These are phyloP conservation scores for Durusdinium trenchii DNA, from an alignment of 73 alveolate species.

Conservation along the genomic window DNA sequence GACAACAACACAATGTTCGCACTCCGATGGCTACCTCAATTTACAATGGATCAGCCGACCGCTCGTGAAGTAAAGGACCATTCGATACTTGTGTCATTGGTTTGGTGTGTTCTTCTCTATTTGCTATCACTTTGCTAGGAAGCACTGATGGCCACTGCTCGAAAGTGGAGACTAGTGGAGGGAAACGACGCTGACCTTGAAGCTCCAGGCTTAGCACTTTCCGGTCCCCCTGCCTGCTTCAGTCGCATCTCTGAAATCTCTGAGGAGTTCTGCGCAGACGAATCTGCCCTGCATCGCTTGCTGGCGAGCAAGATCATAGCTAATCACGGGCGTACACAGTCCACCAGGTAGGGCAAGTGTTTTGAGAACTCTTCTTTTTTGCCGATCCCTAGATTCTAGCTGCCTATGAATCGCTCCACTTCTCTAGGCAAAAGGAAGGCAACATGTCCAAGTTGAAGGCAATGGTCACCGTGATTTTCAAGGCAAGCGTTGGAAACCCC, in stretches of 20 bases:
- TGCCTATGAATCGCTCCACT: neutral
- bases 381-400: neutral
- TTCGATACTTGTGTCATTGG: neutral
- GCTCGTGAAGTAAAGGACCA: slow-evolving; percentile 5
- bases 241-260: neutral
- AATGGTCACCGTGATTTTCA: slow-evolving; percentile 19
- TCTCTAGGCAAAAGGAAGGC: neutral
- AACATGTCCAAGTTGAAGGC: slow-evolving; percentile 8
- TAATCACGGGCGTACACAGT: neutral
- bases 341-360: neutral
- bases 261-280: neutral
- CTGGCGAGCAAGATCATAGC: neutral
- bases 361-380: neutral
- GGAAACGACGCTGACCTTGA: neutral
- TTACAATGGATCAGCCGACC: slow-evolving; percentile 11
- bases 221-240: neutral
- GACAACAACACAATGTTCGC: slow-evolving; percentile 17
- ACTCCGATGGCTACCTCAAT: neutral
- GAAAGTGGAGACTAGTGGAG: neutral
- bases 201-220: neutral
- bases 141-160: neutral
- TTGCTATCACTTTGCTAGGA: neutral
- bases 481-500: neutral
- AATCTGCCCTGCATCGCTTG: slow-evolving; percentile 3
- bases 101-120: neutral